Evolutionary conservation across 352 stramenopile species (phyloP).

Genomic region (Phytophthora cactorum): DNA sequence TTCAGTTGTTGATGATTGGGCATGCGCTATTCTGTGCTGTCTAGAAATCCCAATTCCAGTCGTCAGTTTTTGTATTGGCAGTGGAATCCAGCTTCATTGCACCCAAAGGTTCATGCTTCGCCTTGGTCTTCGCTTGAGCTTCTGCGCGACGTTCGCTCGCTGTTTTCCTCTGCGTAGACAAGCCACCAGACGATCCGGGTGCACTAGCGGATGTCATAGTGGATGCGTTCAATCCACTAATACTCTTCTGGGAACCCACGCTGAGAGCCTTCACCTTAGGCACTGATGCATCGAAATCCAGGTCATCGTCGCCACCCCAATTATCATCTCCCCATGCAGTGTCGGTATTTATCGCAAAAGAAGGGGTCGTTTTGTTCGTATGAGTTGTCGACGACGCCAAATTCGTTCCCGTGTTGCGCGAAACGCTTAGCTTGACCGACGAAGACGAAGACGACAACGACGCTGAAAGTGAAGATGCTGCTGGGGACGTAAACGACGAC

Average conservation of each 20-base stretch:
- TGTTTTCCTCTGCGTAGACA: conserved; percentile 45
- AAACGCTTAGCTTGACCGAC: conserved; percentile 63
- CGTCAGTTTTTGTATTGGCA: conserved; percentile 54
- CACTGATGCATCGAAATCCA: conserved; percentile 36
- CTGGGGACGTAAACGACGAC: conserved; percentile 34
- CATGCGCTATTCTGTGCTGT: neutral
- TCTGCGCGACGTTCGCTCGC: conserved; percentile 62
- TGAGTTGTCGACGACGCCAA: conserved; percentile 9
- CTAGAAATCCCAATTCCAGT: conserved; percentile 89
- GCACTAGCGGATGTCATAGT: conserved; percentile 11
- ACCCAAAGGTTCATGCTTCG: conserved; percentile 53
- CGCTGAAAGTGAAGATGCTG: conserved; percentile 31
- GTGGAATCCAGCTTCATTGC: conserved; percentile 68
- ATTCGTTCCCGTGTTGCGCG: conserved; percentile 18
- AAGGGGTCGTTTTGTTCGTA: conserved; percentile 23
- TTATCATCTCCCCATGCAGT: conserved; percentile 71
- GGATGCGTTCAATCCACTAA: conserved; percentile 20
- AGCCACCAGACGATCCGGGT: conserved; percentile 14
- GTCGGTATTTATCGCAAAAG: conserved; percentile 43
- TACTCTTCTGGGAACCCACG: conserved; percentile 22
- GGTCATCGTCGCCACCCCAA: conserved; percentile 65
- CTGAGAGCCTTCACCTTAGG: conserved; percentile 29
- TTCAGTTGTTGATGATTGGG: too few relatives aligned
- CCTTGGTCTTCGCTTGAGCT: conserved; percentile 67
- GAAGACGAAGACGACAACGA: conserved; percentile 50